Base-by-base conservation (phyloP, 2,329 filamentous ascomycete genomes). In the Didymellaceae sp. region DNA sequence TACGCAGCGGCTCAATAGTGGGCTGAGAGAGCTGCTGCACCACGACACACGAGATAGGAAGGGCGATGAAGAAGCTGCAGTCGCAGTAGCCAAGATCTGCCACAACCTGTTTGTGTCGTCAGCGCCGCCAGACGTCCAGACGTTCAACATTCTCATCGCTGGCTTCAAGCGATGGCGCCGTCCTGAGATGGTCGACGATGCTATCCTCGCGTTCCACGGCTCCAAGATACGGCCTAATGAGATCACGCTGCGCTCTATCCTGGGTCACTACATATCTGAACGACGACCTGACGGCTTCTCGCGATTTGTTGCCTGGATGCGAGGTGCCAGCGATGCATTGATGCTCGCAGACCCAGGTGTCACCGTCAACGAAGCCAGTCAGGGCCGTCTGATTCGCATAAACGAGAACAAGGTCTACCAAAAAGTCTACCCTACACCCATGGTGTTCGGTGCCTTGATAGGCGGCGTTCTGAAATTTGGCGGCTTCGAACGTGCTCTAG, bases 101-200 rank as follows among this genome's bases (percentile, higher is more conserved):
- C 86, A 86, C 71, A 90, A 90, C 63, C 74, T 94, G 3, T 78
- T 90, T 13, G 75, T 84, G 3, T 85, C 83, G 2, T 69, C 79
- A 2, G 76, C 82, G 14, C 82, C 85, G 0, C 87, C 89, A 0
- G 83, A 83, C 54, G 80, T 89, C 26, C 78, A 85, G 57, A 90
- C 86, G 3, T 90, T 86, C 74, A 91, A 91, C 64, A 80, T 81
- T 10, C 78, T 94, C 20, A 80, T 93, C 2, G 69, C 82, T n/a
- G 82, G 83, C n/a, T 85, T 93, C 41, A 59, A 55, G 38, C 58
- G 62, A 25, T 70, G 65, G 59, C 51, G 61, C 30, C 59, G 56
- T n/a, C 52, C 49, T 9, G 43, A 55, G 1, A 43, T 74, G 30
- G 57, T 65, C n/a, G 57, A 69, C 25, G 31, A 54, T 26, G 61